Evolutionary conservation across 2,329 filamentous ascomycete genomes (phyloP).

Genomic region (Massarina eburnea): DNA sequence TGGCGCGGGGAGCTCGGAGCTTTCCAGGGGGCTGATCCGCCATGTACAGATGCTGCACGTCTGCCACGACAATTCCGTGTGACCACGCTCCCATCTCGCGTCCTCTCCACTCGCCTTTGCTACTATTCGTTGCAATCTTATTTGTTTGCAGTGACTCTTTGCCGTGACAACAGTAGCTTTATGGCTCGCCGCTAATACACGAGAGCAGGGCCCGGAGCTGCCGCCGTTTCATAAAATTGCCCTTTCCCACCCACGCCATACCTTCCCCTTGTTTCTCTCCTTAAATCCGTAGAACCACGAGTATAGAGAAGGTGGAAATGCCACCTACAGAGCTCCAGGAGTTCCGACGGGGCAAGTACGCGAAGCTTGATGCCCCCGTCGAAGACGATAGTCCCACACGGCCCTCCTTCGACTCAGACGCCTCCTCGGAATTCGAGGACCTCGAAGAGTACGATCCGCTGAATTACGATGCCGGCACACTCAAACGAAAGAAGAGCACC

Average conservation of each 20-base stretch:
- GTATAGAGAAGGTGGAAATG: conserved; percentile 14
- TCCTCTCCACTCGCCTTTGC: background rate
- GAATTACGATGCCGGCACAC: conserved; percentile 42
- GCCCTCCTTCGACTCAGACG: conserved; percentile 40
- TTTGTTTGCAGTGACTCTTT: background rate
- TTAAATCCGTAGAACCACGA: background rate
- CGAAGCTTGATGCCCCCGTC: conserved; percentile 38
- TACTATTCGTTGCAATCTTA: background rate
- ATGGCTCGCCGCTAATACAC: conserved; percentile 12
- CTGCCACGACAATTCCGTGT: conserved; percentile 5
- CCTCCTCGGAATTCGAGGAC: conserved; percentile 32
- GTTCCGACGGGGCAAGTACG: conserved; percentile 42
- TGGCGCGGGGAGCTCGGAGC: conserved; percentile 3
- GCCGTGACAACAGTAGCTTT: conserved; percentile 8
- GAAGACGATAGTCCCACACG: conserved; percentile 39
- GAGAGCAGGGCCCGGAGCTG: conserved; percentile 13
- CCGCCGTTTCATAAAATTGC: conserved; percentile 11
- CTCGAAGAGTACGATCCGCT: conserved; percentile 52
- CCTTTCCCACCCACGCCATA: background rate
- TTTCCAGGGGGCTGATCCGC: conserved; percentile 9
- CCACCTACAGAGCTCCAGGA: conserved; percentile 34
- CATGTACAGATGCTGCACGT: background rate
- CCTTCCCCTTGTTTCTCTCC: background rate
- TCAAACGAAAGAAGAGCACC: conserved; percentile 45
- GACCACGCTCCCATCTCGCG: background rate